A percentile compares a stretch with the other conserved stretches of the same genome.
Conservation (phyloP, 345 rosid species). For the Eucalyptus dawsonii region DNA sequence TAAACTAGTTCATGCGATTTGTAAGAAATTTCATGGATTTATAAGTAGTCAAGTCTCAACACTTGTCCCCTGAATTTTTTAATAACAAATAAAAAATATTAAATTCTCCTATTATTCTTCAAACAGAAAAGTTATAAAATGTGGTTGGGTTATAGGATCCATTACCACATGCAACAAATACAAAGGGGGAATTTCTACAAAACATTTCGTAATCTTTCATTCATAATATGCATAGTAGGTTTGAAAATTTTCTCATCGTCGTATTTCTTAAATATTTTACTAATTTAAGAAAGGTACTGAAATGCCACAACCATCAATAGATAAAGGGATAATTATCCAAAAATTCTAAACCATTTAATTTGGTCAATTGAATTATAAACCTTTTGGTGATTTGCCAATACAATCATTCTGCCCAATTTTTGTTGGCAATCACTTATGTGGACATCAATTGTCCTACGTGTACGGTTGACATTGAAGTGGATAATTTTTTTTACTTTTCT, state of each 20-base stretch:
- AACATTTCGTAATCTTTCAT: not conserved
- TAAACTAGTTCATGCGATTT: not conserved
- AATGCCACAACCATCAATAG: not conserved
- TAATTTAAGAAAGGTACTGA: not conserved
- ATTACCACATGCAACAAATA: not conserved
- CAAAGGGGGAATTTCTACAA: not conserved
- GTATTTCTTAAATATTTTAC: not conserved
- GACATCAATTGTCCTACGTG: not conserved
- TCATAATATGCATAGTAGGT: not conserved
- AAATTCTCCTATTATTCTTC: not conserved
- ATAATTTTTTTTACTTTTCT: not conserved
- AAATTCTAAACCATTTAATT: not conserved
- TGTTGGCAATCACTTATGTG: not conserved
- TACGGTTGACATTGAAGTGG: accelerated
- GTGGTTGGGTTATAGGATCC: not conserved
- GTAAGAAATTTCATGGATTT: not conserved
- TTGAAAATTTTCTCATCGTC: not conserved
- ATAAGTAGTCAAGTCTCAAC: not conserved
- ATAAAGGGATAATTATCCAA: not conserved
- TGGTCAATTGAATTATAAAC: not conserved
- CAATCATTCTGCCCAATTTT: not conserved
- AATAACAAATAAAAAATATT: not conserved
- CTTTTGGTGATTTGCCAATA: not conserved
- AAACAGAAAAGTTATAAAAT: not conserved
- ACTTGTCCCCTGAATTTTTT: not conserved